Conservation (phyloP, 306 rosid species). For the Ormosia emarginata region DNA sequence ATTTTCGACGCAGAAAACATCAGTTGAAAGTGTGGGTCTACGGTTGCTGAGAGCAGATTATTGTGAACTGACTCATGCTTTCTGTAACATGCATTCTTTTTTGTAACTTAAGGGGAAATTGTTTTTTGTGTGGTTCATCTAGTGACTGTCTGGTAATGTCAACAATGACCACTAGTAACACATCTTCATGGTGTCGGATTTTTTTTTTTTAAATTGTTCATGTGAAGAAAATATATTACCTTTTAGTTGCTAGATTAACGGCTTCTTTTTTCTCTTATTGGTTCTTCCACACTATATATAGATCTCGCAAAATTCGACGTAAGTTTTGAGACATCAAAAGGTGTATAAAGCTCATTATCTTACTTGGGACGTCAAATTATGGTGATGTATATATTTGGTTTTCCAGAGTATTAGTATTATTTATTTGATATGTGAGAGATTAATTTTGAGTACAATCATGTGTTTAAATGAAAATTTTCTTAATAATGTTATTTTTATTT, state of each 20-base stretch:
- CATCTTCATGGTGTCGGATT: slow-evolving; percentile 3
- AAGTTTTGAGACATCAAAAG: background rate
- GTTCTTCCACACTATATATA: background rate
- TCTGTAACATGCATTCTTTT: slow-evolving; percentile 52
- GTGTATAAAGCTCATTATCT: background rate
- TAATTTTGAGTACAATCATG: too few species aligned
- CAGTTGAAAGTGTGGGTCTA: slow-evolving; percentile 30
- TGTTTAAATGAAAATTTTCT: too few species aligned
- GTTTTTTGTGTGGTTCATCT: slow-evolving; percentile 35
- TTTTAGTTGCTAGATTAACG: background rate
- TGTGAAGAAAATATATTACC: slow-evolving; percentile 7
- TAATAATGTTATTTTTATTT: too few species aligned
- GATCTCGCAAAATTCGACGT: background rate
- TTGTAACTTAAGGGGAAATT: slow-evolving; percentile 46
- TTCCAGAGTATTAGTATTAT: too few species aligned
- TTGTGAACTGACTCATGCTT: slow-evolving; percentile 37
- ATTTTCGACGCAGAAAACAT: slow-evolving; percentile 44
- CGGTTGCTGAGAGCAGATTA: slow-evolving; percentile 34
- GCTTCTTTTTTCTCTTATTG: background rate
- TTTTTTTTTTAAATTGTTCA: background rate
- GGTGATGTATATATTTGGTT: background rate
- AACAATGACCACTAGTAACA: slow-evolving; percentile 35
- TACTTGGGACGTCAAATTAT: background rate
- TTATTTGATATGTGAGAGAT: too few species aligned
- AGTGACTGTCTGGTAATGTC: slow-evolving; percentile 32